These are phyloP conservation scores for Discostella pseudostelligera DNA, from an alignment of 108 stramenopile genomes.

Conservation along the genomic window DNA sequence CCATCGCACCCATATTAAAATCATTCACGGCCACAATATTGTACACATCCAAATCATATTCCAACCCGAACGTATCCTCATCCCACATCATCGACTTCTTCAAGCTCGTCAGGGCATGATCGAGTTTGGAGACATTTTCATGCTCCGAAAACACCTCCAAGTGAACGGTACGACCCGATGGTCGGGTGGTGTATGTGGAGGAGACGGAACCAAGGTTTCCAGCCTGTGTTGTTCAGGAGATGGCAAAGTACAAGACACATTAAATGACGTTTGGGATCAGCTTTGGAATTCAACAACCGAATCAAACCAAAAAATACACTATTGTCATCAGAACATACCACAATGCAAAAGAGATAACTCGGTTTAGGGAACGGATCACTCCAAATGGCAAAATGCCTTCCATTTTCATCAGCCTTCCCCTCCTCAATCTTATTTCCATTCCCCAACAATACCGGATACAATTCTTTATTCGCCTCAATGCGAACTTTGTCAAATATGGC, in stretches of 20 bases:
- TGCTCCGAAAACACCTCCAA: conserved; percentile 68
- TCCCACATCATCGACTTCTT: conserved; percentile 96
- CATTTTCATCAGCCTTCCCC: conserved; percentile 39
- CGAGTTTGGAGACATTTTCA: conserved; percentile 67
- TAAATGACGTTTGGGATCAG: not conserved
- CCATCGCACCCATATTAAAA: conserved; percentile 98
- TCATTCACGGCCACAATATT: conserved; percentile 92
- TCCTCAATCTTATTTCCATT: conserved; percentile 91
- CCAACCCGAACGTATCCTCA: conserved; percentile 91
- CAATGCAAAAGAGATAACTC: conserved; percentile 91
- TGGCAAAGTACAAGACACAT: no score
- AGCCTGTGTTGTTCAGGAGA: no score
- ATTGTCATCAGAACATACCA: conserved; percentile 31
- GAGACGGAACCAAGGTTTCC: conserved; percentile 84
- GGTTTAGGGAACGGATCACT: conserved; percentile 96
- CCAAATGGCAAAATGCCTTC: conserved; percentile 85
- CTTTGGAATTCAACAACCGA: not conserved
- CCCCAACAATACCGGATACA: conserved; percentile 84
- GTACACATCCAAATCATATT: conserved; percentile 95
- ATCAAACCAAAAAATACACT: not conserved
- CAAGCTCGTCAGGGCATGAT: conserved; percentile 64
- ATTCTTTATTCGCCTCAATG: conserved; percentile 74
- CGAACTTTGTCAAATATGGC: conserved; percentile 74
- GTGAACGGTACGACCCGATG: conserved; percentile 68
- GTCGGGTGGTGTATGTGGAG: conserved; percentile 67